Evolutionary conservation across 2,329 filamentous ascomycete species (phyloP).

Genomic region (Graphiopsis chlorocephala): DNA sequence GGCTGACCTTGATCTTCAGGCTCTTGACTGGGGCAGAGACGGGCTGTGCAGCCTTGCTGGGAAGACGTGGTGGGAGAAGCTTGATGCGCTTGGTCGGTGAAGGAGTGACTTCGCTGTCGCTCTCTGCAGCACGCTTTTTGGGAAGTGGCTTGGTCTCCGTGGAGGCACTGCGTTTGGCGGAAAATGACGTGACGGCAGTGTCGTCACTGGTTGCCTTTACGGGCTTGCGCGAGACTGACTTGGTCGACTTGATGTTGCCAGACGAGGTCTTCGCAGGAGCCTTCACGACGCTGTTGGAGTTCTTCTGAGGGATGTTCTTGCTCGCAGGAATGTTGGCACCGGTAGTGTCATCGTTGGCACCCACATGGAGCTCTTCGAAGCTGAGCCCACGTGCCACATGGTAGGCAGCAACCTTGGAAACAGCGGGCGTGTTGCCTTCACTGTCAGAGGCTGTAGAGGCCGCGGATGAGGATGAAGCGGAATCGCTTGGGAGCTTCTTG

Average conservation of each 20-base stretch:
- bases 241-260: background rate
- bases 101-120: background rate
- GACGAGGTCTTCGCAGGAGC: background rate
- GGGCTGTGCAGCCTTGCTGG: background rate
- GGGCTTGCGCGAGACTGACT: background rate
- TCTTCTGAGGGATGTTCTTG: constrained; percentile 1
- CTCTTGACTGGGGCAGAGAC: background rate
- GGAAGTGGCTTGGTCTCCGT: background rate
- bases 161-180: background rate
- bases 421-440: background rate
- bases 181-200: background rate
- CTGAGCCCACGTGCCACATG: background rate
- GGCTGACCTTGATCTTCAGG: background rate
- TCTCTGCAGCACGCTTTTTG: background rate
- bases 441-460: background rate
- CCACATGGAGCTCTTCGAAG: constrained; percentile 10
- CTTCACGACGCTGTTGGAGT: background rate
- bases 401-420: constrained; percentile 6
- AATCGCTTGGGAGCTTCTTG: background rate
- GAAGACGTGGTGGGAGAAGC: background rate
- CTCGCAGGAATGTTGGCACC: background rate
- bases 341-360: background rate
- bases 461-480: background rate
- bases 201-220: background rate
- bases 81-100: background rate